Base-by-base conservation (phyloP, 306 rosid species). In the Quercus aquifolioides region DNA sequence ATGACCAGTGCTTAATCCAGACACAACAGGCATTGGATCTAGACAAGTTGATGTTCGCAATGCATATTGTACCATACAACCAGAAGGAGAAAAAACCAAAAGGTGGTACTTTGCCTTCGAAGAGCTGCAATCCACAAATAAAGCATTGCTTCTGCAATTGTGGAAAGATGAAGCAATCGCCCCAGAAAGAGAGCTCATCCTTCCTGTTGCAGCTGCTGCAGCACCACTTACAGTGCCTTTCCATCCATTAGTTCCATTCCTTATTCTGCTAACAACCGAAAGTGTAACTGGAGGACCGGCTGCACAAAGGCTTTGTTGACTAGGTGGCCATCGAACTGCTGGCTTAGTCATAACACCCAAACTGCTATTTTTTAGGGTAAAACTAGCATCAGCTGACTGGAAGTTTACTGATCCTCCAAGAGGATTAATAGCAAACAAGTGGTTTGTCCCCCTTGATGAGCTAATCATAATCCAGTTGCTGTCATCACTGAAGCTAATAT, bases 401-500 rank as follows among this genome's bases (percentile, higher is more conserved):
- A 90, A 77, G 84, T 91, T 85, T 60, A 85, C 88, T 15, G 88
- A 71, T 85, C 96, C 99, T 71, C 98, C 98, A 75, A 80, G 80
- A 83, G 98, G 97, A 88, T 91, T 96, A 83, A 96, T 89, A 38
- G 99, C 92, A 89, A 93, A 96, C 57, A 96, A 80, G 86, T 96
- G 99, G 87, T 89, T 87, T 26, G 99, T 96, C 65, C 99, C 99
- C 87, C 98, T 88, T 55, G 97, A 96, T 74, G 99, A 96, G 84
- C 98, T 93, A 78, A 96, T 91, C 97, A 96, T 88, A 83, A 96
- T 91, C 99, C 99, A 96, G 87, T 87, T 93, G 90, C 99, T 96
- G 88, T 93, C 99, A 21, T 84, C 81, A 74, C 99, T 93, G 79
- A 96, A 96, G 87, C 96, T 96, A 46, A 96, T 91, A 82, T 96